Evolutionary conservation across 1,139 yeast genomes (phyloP).

Genomic region (Magnusiomyces tetraspermus): DNA sequence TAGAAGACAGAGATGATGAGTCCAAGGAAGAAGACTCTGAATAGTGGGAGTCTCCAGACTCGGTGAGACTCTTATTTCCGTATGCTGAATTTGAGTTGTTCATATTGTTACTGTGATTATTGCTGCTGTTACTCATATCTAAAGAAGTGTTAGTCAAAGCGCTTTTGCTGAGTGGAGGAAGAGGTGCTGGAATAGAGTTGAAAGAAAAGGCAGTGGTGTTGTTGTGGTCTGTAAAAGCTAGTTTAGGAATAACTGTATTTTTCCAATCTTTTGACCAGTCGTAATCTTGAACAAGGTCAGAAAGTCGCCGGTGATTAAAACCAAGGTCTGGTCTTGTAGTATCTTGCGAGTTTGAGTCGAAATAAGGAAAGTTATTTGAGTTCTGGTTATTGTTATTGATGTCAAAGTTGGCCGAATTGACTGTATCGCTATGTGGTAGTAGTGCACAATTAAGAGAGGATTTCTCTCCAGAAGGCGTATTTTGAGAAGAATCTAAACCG

Average conservation of each 20-base stretch:
- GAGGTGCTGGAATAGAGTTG: not conserved
- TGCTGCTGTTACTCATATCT: not conserved
- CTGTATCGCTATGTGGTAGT: too few species aligned
- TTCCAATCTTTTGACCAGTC: constrained; percentile 5
- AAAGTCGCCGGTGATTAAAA: constrained; percentile 1
- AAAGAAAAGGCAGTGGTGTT: too few species aligned
- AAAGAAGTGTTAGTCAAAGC: not conserved
- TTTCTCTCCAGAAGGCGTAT: too few species aligned
- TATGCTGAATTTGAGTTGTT: not conserved
- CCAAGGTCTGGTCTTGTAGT: not conserved
- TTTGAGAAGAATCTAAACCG: too few species aligned
- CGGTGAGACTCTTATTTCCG: not conserved
- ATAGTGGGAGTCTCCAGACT: not conserved
- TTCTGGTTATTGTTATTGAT: too few species aligned
- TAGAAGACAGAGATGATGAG: constrained; percentile 2
- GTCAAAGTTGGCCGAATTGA: too few species aligned
- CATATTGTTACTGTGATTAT: not conserved
- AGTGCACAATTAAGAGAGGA: too few species aligned
- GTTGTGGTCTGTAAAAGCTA: too few species aligned
- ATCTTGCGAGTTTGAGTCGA: not conserved
- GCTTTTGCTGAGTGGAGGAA: not conserved
- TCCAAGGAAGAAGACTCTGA: constrained; percentile 2
- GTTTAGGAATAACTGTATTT: too few species aligned
- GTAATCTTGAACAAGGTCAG: constrained; percentile 4
- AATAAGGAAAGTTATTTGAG: too few species aligned